Conservation (phyloP, 495 filamentous ascomycete species). For the Hypoxylon rickii region DNA sequence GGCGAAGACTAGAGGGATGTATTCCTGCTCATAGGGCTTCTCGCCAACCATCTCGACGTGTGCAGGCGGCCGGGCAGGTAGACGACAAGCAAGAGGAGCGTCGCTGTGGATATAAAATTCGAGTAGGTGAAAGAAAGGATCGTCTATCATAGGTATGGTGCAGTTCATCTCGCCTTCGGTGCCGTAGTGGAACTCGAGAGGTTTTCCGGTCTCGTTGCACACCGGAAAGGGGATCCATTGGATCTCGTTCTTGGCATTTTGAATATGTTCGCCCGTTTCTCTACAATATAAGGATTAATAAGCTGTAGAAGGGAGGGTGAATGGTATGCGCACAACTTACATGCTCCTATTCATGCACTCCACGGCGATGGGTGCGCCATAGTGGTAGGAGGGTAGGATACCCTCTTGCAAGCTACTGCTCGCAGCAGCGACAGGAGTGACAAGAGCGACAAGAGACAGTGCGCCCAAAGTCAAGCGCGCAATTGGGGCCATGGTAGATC, state of each 20-base stretch:
- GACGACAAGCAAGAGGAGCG: constrained; percentile 87
- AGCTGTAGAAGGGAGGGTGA: constrained; percentile 2
- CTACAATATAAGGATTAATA: constrained; percentile 37
- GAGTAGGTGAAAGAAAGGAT: constrained; percentile 93
- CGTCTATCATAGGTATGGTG: constrained; percentile 82
- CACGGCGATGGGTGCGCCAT: constrained; percentile 52
- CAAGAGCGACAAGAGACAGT: no score
- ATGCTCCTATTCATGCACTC: constrained; percentile 62
- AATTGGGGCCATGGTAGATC: constrained; percentile 25
- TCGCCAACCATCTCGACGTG: constrained; percentile 52
- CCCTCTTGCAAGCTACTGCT: constrained; percentile 25
- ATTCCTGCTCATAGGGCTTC: constrained; percentile 51
- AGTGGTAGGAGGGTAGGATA: constrained; percentile 53
- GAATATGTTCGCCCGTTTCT: constrained; percentile 76
- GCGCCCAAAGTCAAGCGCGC: constrained; percentile 26
- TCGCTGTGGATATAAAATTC: constrained; percentile 99
- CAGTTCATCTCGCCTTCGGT: constrained; percentile 85
- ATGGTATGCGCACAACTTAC: constrained; percentile 41
- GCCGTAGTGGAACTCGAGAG: constrained; percentile 85
- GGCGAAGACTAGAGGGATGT: constrained; percentile 75
- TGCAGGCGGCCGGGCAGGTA: constrained; percentile 74
- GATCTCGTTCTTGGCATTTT: constrained; percentile 76
- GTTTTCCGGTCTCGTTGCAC: constrained; percentile 85
- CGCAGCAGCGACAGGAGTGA: constrained; percentile 22
- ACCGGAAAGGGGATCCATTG: constrained; percentile 91